Conservation (phyloP, 2,329 filamentous ascomycete species). For the Botrytis pseudocinerea region DNA sequence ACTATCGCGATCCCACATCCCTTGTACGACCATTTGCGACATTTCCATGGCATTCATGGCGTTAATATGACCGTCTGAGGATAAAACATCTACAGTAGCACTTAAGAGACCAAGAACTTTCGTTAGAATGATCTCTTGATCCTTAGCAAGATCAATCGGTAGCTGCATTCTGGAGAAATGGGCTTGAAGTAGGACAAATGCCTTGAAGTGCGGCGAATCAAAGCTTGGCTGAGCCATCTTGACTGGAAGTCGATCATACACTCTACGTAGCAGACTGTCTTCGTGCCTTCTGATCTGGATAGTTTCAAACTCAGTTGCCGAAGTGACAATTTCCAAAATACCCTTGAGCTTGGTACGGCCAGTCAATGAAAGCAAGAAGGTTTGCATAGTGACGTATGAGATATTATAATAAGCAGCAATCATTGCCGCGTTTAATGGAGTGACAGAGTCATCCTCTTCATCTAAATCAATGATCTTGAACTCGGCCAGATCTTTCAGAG, state of each 20-base stretch:
- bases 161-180: slow-evolving; percentile 98
- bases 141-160: slow-evolving; percentile 91
- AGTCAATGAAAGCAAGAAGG: slow-evolving; percentile 87
- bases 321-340: slow-evolving; percentile 94
- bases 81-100: slow-evolving; percentile 91
- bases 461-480: slow-evolving; percentile 96
- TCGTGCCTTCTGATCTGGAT: slow-evolving; percentile 95
- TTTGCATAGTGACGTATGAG: slow-evolving; percentile 99
- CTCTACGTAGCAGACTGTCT: slow-evolving; percentile 80
- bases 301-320: slow-evolving; percentile 92
- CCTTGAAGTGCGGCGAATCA: slow-evolving; percentile 97
- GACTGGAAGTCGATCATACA: slow-evolving; percentile 92
- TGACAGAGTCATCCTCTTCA: slow-evolving; percentile 86
- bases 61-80: slow-evolving; percentile 93
- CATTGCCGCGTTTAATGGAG: slow-evolving; percentile 93
- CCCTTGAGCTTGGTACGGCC: slow-evolving; percentile 93
- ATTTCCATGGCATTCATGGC: slow-evolving; percentile 99
- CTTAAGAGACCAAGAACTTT: slow-evolving; percentile 87
- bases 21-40: slow-evolving; percentile 98
- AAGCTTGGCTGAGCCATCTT: slow-evolving; percentile 87
- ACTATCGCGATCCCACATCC: slow-evolving; percentile 98
- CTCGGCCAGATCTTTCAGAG: slow-evolving; percentile 84
- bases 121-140: slow-evolving; percentile 83
- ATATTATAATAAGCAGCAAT: slow-evolving; percentile 99
- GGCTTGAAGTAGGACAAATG: slow-evolving; percentile 93